phyloP scores from a whole-genome alignment of 1,284 basidiomycete species.

The Fistulinella staudtii region DNA sequence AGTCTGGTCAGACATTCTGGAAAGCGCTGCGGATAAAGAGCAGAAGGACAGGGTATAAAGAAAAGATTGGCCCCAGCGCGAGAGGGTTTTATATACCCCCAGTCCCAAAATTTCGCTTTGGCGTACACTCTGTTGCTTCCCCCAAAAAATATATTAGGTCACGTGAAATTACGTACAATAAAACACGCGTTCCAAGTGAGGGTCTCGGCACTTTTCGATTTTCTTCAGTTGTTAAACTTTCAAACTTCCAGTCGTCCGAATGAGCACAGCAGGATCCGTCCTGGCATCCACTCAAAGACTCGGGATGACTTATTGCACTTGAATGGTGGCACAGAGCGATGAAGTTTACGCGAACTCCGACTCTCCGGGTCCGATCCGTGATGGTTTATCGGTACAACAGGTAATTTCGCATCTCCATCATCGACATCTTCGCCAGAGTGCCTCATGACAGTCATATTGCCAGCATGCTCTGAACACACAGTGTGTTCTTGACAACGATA shows the following conservation, averaged over 20 bases:
- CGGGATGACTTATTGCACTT: too few species aligned
- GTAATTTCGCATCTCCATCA: too few species aligned
- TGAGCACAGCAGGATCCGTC: too few species aligned
- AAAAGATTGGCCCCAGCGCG: slow-evolving; percentile 5
- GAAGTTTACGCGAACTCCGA: too few species aligned
- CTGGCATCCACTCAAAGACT: too few species aligned
- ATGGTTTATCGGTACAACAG: too few species aligned
- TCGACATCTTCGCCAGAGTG: neutral
- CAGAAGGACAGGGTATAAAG: slow-evolving; percentile 2
- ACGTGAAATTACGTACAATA: slow-evolving; percentile 28
- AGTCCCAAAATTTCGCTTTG: slow-evolving; percentile 34
- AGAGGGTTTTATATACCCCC: slow-evolving; percentile 30
- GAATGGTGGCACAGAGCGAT: too few species aligned
- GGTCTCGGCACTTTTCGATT: neutral
- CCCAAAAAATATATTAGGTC: slow-evolving; percentile 30
- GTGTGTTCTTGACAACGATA: slow-evolving; percentile 3
- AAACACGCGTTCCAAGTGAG: neutral
- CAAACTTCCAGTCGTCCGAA: neutral
- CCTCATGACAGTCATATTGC: slow-evolving; percentile 13
- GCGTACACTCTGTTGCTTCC: slow-evolving; percentile 16
- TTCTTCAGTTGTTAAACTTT: slow-evolving; percentile 2
- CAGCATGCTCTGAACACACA: slow-evolving; percentile 11
- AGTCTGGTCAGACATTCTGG: slow-evolving; percentile 32
- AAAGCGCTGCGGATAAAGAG: slow-evolving; percentile 4
- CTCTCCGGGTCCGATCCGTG: too few species aligned